Conservation (phyloP, 495 filamentous ascomycete genomes). For the Daldinia caldariorum region DNA sequence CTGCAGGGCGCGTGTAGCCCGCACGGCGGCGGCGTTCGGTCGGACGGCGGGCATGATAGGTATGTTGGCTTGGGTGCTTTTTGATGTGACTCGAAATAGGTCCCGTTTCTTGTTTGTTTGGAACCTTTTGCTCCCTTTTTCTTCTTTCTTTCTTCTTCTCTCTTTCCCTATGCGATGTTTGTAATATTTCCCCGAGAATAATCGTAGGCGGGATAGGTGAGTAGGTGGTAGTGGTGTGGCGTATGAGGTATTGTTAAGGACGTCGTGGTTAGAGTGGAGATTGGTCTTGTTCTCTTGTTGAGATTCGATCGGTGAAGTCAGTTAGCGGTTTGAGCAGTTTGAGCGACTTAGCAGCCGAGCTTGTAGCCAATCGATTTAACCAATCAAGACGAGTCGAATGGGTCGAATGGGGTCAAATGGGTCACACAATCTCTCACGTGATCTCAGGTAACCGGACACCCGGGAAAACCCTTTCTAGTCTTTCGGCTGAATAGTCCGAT, state of each 20-base stretch:
- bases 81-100: background rate
- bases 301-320: conserved; percentile 32
- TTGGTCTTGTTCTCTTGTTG: conserved; percentile 19
- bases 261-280: conserved; percentile 38
- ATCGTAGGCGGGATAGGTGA: conserved; percentile 17
- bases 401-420: conserved; percentile 8
- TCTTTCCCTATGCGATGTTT: background rate
- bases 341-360: conserved; percentile 26
- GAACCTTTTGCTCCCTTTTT: conserved; percentile 5
- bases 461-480: conserved; percentile 35
- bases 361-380: conserved; percentile 9
- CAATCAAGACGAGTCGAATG: background rate
- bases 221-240: background rate
- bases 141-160: background rate
- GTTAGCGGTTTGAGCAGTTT: conserved; percentile 17
- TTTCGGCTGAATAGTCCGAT: conserved; percentile 1
- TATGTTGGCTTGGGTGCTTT: conserved; percentile 2
- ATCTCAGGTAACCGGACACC: conserved; percentile 7
- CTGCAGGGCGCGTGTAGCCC: conserved; percentile 43
- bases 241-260: conserved; percentile 3
- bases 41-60: conserved; percentile 49
- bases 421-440: conserved; percentile 18
- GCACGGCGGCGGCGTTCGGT: conserved; percentile 48
- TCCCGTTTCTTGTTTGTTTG: conserved; percentile 17
- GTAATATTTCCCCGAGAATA: background rate